Evolutionary conservation across 306 rosid species (phyloP), one percentile per base, ranked within the genome.

Genomic region (Arachis stenosperma): DNA sequence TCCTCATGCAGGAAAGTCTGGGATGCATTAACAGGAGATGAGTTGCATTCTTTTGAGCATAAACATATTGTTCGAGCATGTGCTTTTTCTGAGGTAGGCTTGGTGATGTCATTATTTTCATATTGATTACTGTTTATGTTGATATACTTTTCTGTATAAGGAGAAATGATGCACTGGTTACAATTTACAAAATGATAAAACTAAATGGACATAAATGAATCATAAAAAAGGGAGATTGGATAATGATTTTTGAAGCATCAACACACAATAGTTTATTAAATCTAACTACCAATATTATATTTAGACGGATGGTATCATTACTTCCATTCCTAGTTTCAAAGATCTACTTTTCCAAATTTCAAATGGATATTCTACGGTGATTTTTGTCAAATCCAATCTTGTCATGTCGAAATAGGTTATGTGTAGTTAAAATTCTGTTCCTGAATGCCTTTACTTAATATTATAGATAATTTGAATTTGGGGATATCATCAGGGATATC

Each of bases 61-160:
- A 95, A 95, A 80, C 99, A 95, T 86, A 95, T 95, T 80, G 99
- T 84, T 68, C 92, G 99, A 61, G 98, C 99, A 69, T 91, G 98
- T 78, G 86, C 96, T 8, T 91, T 95, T 71, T 92, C 99, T 15
- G 96, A 95, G 99, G 99, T 91, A 79, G 62, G 29, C 48, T 67
- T 78, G 22, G 12, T 62, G 15, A 30, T 36, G n/a, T 17, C 36
- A 36, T 52, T 78, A 17, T 37, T 53, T 55, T 39, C 1, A 6
- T 48, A 7, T 36, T 30, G 44, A 12, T 78, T 59, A 10, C 12
- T 69, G 8, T 27, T 41, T 30, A 14, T 61, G 74, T 70, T 69
- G 2, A 12, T 56, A 63, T 79, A 29, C 65, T 22, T 81, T 70
- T 41, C 14, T 57, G 51, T 74, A 46, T 44, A 36, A 65, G 7